Evolutionary conservation across 2,329 filamentous ascomycete species (phyloP), one percentile per base, ranked within the genome.

Genomic region (Alternaria arbusti): DNA sequence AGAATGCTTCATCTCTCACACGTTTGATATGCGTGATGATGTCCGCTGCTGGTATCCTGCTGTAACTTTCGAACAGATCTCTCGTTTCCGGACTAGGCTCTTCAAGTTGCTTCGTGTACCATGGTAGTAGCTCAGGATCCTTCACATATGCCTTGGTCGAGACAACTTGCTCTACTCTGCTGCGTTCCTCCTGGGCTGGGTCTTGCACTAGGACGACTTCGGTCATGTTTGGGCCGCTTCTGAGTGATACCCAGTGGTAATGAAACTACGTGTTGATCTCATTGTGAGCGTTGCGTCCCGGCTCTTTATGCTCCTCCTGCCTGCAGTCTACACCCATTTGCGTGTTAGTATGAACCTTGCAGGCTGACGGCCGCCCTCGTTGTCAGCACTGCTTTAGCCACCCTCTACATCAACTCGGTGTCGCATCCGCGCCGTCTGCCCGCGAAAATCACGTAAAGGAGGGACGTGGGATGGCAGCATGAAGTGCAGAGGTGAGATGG

Each of bases 11-110:
- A 54, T 79, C 69, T 63, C 76, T 73, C 12, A 80, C 71, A 40
- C 72, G 57, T 51, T 73, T 71, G 46, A 82, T 75, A 59, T 83
- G 81, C 15, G 72, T n/a, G 11, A 75, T 67, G 9, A 83, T 74
- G 13, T 79, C 65, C 25, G 73, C 74, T 1, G 76, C 46, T 3
- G 78, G 72, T 3, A 83, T 70, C 23, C 76, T 75, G 68, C 78
- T 79, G 67, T 82, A 83, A 9, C 69, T 75, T 59, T 82, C 79
- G 15, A 83, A 74, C 13, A 82, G 63, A 8, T 79, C 68, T 32
- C 72, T 67, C 3, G 78, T 74, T 15, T 65, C 68, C 12, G 74
- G 70, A 25, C 70, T 69, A 3, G 81, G 63, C 12, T 78, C 67
- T 15, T 68, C 63, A 5, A 78, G 43, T 6, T 79, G 70, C n/a